Evolutionary conservation across 2,329 filamentous ascomycete species (phyloP), one percentile per base, ranked within the genome.

Genomic region (Torrubiella hemipterigena): DNA sequence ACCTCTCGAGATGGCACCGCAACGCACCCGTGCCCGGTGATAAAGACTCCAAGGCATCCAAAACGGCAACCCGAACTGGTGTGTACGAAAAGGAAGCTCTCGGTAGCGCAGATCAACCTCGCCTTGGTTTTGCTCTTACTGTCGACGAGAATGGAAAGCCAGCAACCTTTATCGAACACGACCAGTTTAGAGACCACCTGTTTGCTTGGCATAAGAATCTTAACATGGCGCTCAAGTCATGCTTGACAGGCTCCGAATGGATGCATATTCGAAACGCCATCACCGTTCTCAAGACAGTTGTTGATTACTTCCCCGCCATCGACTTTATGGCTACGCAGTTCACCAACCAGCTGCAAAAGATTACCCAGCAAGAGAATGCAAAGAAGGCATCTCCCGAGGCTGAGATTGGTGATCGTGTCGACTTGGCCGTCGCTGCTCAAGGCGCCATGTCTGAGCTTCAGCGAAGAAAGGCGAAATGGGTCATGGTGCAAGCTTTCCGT

Each of bases 211-310:
- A 98, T 54, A 77, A 80, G 45, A 76, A 81, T 40, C 61, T 98
- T 26, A 81, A 81, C 44, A 72, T 64, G 30, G 84, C 89, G 3
- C 63, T 98, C 33, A 87, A 86, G 50, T 70, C 71, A 22, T 95
- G 89, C 50, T 67, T 98, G 28, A 74, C 75, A 13, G 79, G 80
- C 17, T 77, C 73, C 19, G 89, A 96, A 55, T 98, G 91, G 72
- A 95, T 95, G 81, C 87, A 95, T 53, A 93, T 96, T 50, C 78
- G 89, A 33, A 98, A 98, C 51, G 85, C 86, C 27, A 93, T 96
- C 42, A 91, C 81, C 35, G 69, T 96, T 4, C 65, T 98, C 36
- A 93, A 91, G 50, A 70, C 74, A 9, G 68, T 94, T 29, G 71
- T 84, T 16, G 76, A 85, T 30, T 70, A 77, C 46, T 98, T 94